Conservation (phyloP, 208 protist species). For the Leptomonas pyrrhocoris region DNA sequence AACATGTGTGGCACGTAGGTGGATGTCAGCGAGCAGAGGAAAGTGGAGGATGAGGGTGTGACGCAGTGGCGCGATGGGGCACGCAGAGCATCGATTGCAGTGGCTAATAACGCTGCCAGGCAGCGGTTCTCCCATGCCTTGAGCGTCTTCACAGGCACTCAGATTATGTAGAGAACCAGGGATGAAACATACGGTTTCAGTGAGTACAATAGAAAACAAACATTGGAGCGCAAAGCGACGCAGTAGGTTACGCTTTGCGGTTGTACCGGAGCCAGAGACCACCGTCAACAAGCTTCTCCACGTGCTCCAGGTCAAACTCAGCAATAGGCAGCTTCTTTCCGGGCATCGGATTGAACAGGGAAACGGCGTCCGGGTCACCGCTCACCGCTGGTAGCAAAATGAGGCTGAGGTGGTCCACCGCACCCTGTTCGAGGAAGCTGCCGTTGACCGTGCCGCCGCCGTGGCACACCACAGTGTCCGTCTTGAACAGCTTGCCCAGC, state of each 20-base stretch:
- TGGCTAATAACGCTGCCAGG: no score
- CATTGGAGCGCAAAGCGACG: background rate
- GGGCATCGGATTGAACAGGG: slow-evolving; percentile 15
- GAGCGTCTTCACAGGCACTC: no score
- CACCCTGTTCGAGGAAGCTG: slow-evolving; percentile 32
- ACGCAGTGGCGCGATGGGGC: no score
- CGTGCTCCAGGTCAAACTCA: slow-evolving; percentile 23
- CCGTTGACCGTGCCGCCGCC: slow-evolving; percentile 36
- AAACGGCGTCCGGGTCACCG: slow-evolving; percentile 16
- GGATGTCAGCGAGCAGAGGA: no score
- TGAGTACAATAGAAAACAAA: no score
- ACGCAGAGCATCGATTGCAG: no score
- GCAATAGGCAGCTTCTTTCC: slow-evolving; percentile 15
- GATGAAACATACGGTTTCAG: no score
- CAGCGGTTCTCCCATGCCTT: no score
- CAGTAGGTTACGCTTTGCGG: background rate
- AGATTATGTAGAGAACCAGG: no score
- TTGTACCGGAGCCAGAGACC: slow-evolving; percentile 27
- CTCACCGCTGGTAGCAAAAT: slow-evolving; percentile 21
- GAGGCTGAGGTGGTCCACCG: slow-evolving; percentile 25
- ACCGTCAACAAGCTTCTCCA: slow-evolving; percentile 31
- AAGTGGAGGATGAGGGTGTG: no score
- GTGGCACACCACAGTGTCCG: slow-evolving; percentile 26
- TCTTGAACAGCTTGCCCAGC: slow-evolving; percentile 25
- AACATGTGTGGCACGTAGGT: no score